A percentile compares a stretch with the other conserved stretches of the same genome.
Conservation (phyloP, 768 basidiomycete species). For the Serpula lacrymans region DNA sequence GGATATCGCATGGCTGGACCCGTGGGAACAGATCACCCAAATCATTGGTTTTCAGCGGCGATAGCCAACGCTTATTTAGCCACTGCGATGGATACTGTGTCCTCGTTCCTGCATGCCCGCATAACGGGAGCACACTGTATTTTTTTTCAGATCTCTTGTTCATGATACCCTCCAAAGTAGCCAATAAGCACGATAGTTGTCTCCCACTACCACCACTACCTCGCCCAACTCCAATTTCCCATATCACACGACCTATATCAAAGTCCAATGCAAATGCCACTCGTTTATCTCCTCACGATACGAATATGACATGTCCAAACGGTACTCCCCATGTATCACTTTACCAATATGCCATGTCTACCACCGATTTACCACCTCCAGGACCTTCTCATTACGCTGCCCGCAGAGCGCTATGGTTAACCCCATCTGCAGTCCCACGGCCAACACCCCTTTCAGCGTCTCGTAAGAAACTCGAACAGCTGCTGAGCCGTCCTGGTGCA, state of each 20-base stretch:
- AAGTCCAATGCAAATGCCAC: slow-evolving; percentile 5
- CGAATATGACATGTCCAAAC: no score
- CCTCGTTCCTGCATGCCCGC: slow-evolving; percentile 4
- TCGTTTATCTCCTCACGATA: slow-evolving; percentile 5
- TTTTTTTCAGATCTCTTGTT: slow-evolving; percentile 3
- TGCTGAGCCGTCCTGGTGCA: slow-evolving; percentile 46
- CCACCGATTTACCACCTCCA: slow-evolving; percentile 46
- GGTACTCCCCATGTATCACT: slow-evolving; percentile 3
- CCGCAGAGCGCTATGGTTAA: slow-evolving; percentile 62
- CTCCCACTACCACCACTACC: slow-evolving; percentile 1
- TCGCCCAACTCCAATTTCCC: slow-evolving; percentile 3
- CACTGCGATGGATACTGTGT: slow-evolving; percentile 1
- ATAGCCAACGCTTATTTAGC: no score
- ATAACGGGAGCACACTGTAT: background rate
- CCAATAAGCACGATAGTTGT: slow-evolving; percentile 6
- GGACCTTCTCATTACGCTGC: slow-evolving; percentile 64
- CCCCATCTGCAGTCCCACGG: slow-evolving; percentile 16
- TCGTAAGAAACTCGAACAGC: slow-evolving; percentile 46
- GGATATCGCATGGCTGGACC: no score
- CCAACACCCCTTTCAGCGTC: slow-evolving; percentile 28
- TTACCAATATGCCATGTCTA: slow-evolving; percentile 5
- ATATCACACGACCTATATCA: slow-evolving; percentile 6
- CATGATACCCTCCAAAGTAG: slow-evolving; percentile 15
- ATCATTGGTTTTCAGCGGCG: no score
- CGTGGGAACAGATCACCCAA: slow-evolving; percentile 7